Base-by-base conservation (phyloP, 2,329 filamentous ascomycete genomes). In the Aplosporella prunicola region DNA sequence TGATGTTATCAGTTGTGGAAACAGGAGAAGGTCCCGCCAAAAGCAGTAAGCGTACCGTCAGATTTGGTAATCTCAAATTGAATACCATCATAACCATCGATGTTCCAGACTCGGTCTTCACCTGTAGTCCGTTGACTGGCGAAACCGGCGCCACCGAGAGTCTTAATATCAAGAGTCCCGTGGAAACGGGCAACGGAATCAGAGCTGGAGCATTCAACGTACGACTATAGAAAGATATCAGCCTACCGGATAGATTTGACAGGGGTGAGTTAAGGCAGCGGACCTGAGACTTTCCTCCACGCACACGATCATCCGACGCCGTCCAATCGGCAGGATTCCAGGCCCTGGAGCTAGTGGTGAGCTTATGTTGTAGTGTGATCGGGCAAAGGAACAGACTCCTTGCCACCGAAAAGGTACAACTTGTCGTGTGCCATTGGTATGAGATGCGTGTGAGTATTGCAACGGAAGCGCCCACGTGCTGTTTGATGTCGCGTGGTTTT, bases 131-230 rank as follows among this genome's bases (percentile, higher is more conserved):
- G 73, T 55, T 89, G 85, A 4, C 79, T 84, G 8, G 84, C 84
- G 53, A 93, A 91, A 5, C 85, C 85, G 1, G 85, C 84, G 20
- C 82, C 83, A 17, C 83, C 83, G 0, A 91, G 74, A 0, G 82
- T 76, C 36, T 69, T 71, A 45, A 80, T 85, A 59, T 91, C 83
- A 14, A 91, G 69, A 16, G 67, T 66, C 2, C 85, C 84, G 45
- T 74, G 62, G 61, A 88, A 87, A 7, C 55, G 57, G 4, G 69
- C 73, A 4, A 53, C 57, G 3, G 52, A 46, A 8, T 43, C 46
- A 31, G 56, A 46, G 10, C 55, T 44, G 14, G 55, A 56, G 24
- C 57, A 55, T 13, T 64, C 61, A 10, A 73, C 54, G 53, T 60
- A 69, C 39, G 57, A 79, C 76, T 58, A 7, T 14, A 20, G 16